Evolutionary conservation across 169 alveolate species (phyloP), one percentile per base, ranked within the genome.

Genomic region (Miamiensis avidus): DNA sequence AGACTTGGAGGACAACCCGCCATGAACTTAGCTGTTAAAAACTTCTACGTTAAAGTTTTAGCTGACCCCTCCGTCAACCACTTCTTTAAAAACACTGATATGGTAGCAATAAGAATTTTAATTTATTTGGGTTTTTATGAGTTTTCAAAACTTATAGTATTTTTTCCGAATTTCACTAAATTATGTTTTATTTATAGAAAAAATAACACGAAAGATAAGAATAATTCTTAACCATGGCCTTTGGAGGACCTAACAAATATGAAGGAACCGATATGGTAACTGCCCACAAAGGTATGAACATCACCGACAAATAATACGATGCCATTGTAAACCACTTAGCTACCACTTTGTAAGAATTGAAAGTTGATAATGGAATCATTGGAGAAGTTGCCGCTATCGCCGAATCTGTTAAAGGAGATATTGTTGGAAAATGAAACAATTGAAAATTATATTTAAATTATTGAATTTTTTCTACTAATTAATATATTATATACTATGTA

Each of bases 201-300:
- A 69, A 81, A 29, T 34, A 86, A 31, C 74, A 83, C 32, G 75
- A 86, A 34, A 27, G 27, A 33, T 69, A 86, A 69, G 34, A 65
- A 28, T 72, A 74, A 16, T 86, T 86, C 87, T 84, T 86, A 64
- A 81, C 88, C 31, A 81, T 82, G 87, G 84, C 78, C 33, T 81
- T 86, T 29, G 90, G 90, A 29, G 90, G 90, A 34, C 90, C 90
- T 34, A 85, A 85, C 49, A 81, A 85, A 25, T 85, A 85, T 29
- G 65, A 64, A 32, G 91, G 91, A 65, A 86, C 75, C 74, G 81
- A 81, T 65, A 86, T 86, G 91, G 75, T 34, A 75, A 84, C 78
- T 1, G 87, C 84, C 32, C 91, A 86, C 34, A 79, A 49, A 28
- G 91, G 91, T 26, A 76, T 86, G 82, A 82, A 82, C 29, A 65